Evolutionary conservation across 202 grass and related monocot genomes (phyloP).

Genomic region (Bolboschoenoplectus hybrid): DNA sequence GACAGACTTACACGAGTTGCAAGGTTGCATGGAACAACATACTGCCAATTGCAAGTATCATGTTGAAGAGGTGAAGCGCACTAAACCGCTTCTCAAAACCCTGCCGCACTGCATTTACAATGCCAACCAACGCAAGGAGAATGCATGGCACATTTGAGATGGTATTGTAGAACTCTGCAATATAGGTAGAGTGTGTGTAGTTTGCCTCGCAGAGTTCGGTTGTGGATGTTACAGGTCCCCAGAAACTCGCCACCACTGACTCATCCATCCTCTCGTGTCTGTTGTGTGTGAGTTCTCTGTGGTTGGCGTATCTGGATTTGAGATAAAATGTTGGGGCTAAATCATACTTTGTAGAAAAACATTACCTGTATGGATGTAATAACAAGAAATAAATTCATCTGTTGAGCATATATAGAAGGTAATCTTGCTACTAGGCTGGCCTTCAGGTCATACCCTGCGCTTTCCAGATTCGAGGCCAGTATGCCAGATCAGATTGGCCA

Average conservation of each 20-base stretch:
- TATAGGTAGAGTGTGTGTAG: constrained; percentile 68
- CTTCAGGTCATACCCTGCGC: neutral
- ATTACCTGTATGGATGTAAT: constrained; percentile 18
- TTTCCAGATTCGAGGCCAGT: neutral
- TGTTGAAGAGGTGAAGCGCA: constrained; percentile 78
- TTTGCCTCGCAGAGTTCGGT: constrained; percentile 81
- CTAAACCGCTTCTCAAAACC: constrained; percentile 89
- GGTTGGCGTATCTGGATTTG: constrained; percentile 16
- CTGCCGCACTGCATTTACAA: constrained; percentile 68
- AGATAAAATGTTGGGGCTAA: constrained; percentile 21
- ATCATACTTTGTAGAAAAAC: neutral
- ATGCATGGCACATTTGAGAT: constrained; percentile 74
- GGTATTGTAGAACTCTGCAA: constrained; percentile 90
- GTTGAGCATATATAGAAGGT: neutral
- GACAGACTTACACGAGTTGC: constrained; percentile 75
- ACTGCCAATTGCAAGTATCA: constrained; percentile 84
- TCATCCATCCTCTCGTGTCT: constrained; percentile 54
- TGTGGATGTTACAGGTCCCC: constrained; percentile 85
- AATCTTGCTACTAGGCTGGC: no score
- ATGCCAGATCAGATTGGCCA: neutral
- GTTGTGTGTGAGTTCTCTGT: neutral
- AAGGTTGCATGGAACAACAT: constrained; percentile 90
- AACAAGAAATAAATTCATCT: constrained; percentile 10
- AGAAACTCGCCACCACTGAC: constrained; percentile 76
- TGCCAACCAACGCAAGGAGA: constrained; percentile 72